Evolutionary conservation across 805 yeast genomes (phyloP).

Genomic region (Kuraishia borneana): DNA sequence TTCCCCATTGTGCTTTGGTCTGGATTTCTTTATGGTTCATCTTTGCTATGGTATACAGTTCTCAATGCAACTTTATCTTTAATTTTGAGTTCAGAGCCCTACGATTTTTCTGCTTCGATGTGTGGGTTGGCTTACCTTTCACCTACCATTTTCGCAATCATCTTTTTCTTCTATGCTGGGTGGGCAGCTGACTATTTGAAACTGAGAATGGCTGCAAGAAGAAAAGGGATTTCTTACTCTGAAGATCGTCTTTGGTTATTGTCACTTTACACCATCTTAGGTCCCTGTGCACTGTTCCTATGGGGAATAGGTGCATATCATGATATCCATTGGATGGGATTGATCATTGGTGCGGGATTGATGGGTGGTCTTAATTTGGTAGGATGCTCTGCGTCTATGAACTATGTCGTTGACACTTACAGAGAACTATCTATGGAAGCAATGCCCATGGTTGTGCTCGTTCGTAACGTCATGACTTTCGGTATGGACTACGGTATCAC

Average conservation of each 20-base stretch:
- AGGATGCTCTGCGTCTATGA: slow-evolving; percentile 38
- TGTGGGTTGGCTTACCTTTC: slow-evolving; percentile 43
- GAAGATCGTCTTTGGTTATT: slow-evolving; percentile 53
- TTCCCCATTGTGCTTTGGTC: slow-evolving; percentile 49
- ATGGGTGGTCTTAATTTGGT: slow-evolving; percentile 44
- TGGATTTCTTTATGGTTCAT: slow-evolving; percentile 42
- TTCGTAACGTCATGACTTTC: slow-evolving; percentile 49
- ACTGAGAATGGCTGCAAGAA: slow-evolving; percentile 32
- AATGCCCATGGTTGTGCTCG: slow-evolving; percentile 41
- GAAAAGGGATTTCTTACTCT: slow-evolving; percentile 41
- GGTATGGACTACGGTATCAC: slow-evolving; percentile 51
- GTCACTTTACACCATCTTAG: slow-evolving; percentile 31
- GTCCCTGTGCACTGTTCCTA: slow-evolving; percentile 43
- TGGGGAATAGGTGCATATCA: slow-evolving; percentile 58
- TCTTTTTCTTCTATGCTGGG: slow-evolving; percentile 36
- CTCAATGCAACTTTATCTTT: slow-evolving; percentile 36
- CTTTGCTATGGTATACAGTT: slow-evolving; percentile 35
- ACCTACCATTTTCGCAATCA: slow-evolving; percentile 34
- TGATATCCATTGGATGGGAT: slow-evolving; percentile 42
- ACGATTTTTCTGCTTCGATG: slow-evolving; percentile 33
- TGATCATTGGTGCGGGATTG: slow-evolving; percentile 43
- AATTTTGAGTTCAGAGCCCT: slow-evolving; percentile 35
- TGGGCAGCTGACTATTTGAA: slow-evolving; percentile 39
- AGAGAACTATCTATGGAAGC: slow-evolving; percentile 41
- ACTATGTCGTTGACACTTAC: slow-evolving; percentile 47